These are phyloP conservation scores for Schizophyllum commune DNA, from an alignment of 1,284 basidiomycete genomes.

Conservation along the genomic window DNA sequence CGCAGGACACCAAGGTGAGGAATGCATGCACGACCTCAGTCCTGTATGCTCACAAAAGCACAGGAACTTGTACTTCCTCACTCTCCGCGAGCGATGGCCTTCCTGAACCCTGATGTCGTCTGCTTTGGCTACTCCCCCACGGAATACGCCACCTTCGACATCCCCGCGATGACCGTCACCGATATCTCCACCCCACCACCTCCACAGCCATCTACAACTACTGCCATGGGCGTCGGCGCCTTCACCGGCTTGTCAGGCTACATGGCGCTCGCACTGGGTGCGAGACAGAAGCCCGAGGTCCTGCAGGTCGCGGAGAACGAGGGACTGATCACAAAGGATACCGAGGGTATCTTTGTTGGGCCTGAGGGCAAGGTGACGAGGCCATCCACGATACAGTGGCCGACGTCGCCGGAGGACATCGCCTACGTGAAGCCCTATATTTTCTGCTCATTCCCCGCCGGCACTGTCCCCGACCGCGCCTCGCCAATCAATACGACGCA, in stretches of 20 bases:
- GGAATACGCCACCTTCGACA: conserved; percentile 70
- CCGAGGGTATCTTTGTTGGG: conserved; percentile 68
- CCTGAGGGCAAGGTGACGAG: conserved; percentile 61
- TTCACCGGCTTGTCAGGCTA: conserved; percentile 81
- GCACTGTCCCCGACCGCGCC: conserved; percentile 40
- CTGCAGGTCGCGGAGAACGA: conserved; percentile 60
- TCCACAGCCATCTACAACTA: conserved; percentile 27
- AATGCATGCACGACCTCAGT: conserved; percentile 1
- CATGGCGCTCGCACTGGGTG: conserved; percentile 77
- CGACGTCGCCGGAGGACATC: conserved; percentile 75
- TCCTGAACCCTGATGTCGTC: conserved; percentile 53
- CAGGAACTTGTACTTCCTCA: conserved; percentile 82
- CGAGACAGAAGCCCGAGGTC: conserved; percentile 63
- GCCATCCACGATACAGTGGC: conserved; percentile 63
- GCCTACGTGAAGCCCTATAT: conserved; percentile 83
- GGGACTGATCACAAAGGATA: conserved; percentile 73
- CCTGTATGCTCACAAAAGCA: conserved; percentile 4
- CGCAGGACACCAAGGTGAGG: conserved; percentile 65
- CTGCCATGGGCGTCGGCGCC: conserved; percentile 56
- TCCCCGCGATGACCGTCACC: conserved; percentile 47
- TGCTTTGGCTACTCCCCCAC: conserved; percentile 73
- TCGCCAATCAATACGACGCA: conserved; percentile 12
- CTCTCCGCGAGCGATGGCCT: conserved; percentile 72
- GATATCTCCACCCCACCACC: conserved; percentile 38
- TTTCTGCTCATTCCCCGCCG: conserved; percentile 70